These are phyloP conservation scores for Apiospora marii DNA, from an alignment of 2,329 filamentous ascomycete species.

Conservation along the genomic window DNA sequence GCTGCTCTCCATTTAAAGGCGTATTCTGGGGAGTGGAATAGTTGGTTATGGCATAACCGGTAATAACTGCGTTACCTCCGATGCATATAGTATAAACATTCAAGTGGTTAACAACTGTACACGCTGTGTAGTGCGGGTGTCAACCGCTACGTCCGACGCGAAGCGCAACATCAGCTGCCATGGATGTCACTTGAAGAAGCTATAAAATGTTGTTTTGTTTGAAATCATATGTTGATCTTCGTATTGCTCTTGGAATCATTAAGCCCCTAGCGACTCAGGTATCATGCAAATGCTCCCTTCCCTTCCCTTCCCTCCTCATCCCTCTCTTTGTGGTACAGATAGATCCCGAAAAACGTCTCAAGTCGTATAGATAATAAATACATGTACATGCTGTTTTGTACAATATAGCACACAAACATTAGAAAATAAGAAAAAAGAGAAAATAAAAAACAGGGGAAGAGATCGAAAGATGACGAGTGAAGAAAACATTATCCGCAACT, in stretches of 20 bases:
- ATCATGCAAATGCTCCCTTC: slow-evolving; percentile 14
- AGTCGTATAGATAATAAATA: neutral
- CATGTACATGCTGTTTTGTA: neutral
- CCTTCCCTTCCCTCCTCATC: neutral
- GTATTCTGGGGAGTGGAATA: too few relatives aligned
- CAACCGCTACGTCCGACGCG: neutral
- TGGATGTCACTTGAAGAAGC: neutral
- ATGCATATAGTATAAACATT: too few relatives aligned
- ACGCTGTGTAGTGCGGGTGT: neutral
- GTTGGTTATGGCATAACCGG: too few relatives aligned
- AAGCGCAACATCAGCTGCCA: neutral
- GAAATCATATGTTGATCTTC: neutral
- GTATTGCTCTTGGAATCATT: slow-evolving; percentile 11
- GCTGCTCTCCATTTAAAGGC: neutral
- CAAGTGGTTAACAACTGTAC: too few relatives aligned
- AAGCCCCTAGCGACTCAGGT: neutral
- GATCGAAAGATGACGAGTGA: neutral
- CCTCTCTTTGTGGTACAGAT: neutral
- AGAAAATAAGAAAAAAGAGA: slow-evolving; percentile 6
- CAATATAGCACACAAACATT: slow-evolving; percentile 15
- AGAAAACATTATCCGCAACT: neutral
- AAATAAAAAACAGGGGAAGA: neutral
- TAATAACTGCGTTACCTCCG: too few relatives aligned
- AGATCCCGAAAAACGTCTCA: neutral
- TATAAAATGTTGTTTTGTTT: neutral